Evolutionary conservation across 1,139 yeast species (phyloP), one percentile per base, ranked within the genome.

Genomic region (Saccharomyces pastorianus): DNA sequence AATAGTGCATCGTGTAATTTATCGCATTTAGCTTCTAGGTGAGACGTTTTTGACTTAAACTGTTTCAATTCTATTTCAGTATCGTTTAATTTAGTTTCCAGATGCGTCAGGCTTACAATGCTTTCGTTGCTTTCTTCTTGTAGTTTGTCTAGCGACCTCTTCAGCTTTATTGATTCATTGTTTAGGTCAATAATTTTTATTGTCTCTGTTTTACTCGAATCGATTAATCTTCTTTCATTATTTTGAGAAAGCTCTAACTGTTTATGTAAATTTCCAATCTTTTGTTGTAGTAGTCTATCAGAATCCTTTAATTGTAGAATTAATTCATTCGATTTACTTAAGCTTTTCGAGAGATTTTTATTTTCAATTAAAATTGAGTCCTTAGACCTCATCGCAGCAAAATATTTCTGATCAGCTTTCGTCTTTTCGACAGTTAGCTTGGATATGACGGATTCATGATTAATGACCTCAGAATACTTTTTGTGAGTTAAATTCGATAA

Each of bases 401-500:
- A 91, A 68, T 93, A 95, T 71, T 91, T 93, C 64, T 93, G 96
- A 68, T 93, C 98, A 0, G 98, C 97, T 66, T 90, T 89, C 42
- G 84, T 80, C 69, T 93, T 93, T 63, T 93, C 97, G 28, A 88
- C 81, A 9, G 83, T 82, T 51, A 89, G 74, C 61, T 88, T 87
- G 59, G 84, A 81, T 46, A 87, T 73, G 57, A 84, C 72, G 46
- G 83, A 81, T 60, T 90, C 97, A 38, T 82, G 81, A 50, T 87
- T 95, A 3, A 78, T 71, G 32, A 77, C 73, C 52, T 76, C 80
- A 27, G 72, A 68, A 14, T 85, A 75, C 64, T 88, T 90, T 50
- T 79, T 76, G 54, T 79, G 73, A 1, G 87, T 79, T 44, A 81
- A 73, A 47, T 77, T 77, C 49, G 84, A 70, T 1, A 81, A 71